Percentiles rank a stretch among this genome's conserved stretches.
Evolutionary conservation across 306 rosid genomes (phyloP).

Genomic region (Prunus mira): DNA sequence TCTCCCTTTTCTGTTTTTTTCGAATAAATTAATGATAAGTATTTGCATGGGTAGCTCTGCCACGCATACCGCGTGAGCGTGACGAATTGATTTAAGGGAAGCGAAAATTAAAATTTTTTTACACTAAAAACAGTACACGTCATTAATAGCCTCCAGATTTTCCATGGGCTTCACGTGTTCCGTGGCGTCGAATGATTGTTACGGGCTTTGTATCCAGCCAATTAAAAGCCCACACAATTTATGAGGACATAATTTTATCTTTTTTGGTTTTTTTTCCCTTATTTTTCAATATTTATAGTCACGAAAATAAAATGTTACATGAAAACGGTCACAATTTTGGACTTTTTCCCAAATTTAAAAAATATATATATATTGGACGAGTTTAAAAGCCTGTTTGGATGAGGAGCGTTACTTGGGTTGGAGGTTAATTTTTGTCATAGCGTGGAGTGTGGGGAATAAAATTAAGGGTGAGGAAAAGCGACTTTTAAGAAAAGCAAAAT

Average conservation of each 20-base stretch:
- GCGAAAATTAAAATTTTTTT: neutral
- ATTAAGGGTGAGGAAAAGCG: neutral
- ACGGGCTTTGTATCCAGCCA: conserved; percentile 14
- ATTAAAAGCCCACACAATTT: neutral
- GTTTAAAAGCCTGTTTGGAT: neutral
- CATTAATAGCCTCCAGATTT: conserved; percentile 29
- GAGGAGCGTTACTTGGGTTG: neutral
- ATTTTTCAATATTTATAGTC: neutral
- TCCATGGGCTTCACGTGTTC: conserved; percentile 32
- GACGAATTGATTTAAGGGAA: neutral
- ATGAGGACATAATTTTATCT: neutral
- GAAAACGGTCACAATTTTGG: neutral
- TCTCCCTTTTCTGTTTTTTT: neutral
- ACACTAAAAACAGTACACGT: neutral
- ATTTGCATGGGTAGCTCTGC: neutral
- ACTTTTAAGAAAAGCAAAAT: neutral
- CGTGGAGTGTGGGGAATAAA: neutral
- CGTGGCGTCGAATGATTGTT: conserved; percentile 13
- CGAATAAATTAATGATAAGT: too few relatives aligned
- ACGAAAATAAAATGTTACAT: neutral
- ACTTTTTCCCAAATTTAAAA: neutral
- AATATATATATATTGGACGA: too few relatives aligned
- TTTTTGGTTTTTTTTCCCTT: neutral
- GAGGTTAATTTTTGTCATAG: neutral
- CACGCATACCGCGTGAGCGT: conserved; percentile 6